These are phyloP conservation scores for Taxillus chinensis DNA, from an alignment of 164 flowering plant species.

Conservation along the genomic window DNA sequence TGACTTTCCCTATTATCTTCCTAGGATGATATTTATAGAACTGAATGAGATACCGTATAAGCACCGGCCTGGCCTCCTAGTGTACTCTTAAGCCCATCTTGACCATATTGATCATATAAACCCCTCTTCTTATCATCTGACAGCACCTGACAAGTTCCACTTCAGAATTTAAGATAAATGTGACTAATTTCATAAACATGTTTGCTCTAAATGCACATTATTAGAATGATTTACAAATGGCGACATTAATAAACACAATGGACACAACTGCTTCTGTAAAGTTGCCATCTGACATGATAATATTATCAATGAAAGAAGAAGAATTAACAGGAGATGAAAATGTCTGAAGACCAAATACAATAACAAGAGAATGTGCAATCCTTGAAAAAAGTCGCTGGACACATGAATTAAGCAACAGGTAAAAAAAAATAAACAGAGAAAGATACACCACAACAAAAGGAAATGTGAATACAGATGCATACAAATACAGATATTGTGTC, in stretches of 20 bases:
- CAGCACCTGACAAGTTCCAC: conserved; percentile 71
- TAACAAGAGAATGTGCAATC: too few species aligned
- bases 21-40: background rate
- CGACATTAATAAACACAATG: background rate
- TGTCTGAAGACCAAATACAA: too few species aligned
- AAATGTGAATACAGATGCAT: too few species aligned
- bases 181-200: background rate
- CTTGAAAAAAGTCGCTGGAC: too few species aligned
- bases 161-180: conserved; percentile 35
- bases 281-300: too few species aligned
- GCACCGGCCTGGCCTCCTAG: conserved; percentile 69
- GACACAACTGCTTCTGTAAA: too few species aligned
- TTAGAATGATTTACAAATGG: background rate
- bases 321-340: too few species aligned
- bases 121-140: conserved; percentile 97
- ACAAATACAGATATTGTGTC: too few species aligned
- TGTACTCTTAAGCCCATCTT: conserved; percentile 87
- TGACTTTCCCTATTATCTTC: background rate
- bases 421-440: too few species aligned
- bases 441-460: too few species aligned
- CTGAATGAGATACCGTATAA: conserved; percentile 57
- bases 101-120: conserved; percentile 93
- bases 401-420: too few species aligned
- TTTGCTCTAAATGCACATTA: background rate
- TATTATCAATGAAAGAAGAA: too few species aligned